Conservation (phyloP, 352 stramenopile genomes). For the Pythium aristosporum region DNA sequence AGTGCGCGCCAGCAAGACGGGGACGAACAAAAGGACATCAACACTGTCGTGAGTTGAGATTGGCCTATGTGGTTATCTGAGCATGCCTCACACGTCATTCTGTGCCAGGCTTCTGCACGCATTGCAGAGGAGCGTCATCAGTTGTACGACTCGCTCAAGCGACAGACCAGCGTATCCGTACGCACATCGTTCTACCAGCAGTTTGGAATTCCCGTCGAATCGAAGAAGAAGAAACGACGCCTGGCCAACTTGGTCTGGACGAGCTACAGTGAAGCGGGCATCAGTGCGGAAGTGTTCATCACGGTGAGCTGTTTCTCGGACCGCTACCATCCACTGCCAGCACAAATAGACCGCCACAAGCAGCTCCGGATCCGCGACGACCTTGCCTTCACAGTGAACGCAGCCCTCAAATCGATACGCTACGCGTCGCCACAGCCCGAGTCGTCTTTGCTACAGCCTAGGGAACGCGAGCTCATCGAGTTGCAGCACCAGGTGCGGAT, state of each 20-base stretch:
- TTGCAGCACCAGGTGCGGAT: constrained; percentile 62
- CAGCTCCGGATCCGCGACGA: constrained; percentile 75
- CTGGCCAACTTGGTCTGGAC: constrained; percentile 67
- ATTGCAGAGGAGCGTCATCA: constrained; percentile 54
- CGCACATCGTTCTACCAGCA: constrained; percentile 61
- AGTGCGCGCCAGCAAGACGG: constrained; percentile 25
- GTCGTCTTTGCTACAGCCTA: constrained; percentile 26
- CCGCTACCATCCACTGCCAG: constrained; percentile 44
- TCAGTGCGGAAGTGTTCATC: constrained; percentile 73
- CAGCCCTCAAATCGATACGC: constrained; percentile 72
- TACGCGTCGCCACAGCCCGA: constrained; percentile 35
- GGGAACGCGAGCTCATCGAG: constrained; percentile 40
- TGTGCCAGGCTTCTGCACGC: constrained; percentile 42
- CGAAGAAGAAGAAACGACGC: constrained; percentile 74
- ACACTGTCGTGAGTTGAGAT: constrained; percentile 30
- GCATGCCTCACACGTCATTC: neutral
- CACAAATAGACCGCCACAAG: constrained; percentile 71
- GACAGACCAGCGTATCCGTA: constrained; percentile 37
- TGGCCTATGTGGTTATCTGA: neutral
- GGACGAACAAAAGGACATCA: constrained; percentile 27
- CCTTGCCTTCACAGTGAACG: constrained; percentile 75
- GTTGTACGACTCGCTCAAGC: constrained; percentile 61
- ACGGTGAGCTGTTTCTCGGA: constrained; percentile 54
- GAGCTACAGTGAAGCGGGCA: constrained; percentile 44
- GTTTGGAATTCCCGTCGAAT: constrained; percentile 48